Conservation (phyloP, 306 rosid species). For the Sphenostylis stenocarpa region DNA sequence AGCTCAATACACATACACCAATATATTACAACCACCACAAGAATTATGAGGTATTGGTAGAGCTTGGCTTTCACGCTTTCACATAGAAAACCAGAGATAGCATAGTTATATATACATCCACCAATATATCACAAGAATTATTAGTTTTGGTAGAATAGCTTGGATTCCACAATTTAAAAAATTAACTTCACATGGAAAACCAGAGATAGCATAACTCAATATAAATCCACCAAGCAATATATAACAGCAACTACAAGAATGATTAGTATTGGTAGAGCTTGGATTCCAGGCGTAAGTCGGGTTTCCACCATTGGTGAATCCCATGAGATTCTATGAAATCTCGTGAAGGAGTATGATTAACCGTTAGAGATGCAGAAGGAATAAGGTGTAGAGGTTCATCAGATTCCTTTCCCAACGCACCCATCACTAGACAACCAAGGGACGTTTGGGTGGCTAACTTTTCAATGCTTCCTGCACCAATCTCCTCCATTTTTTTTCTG, state of each 20-base stretch:
- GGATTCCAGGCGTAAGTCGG: constrained; percentile 43
- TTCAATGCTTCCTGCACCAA: constrained; percentile 80
- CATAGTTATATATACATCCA: too few relatives aligned
- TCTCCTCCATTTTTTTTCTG: constrained; percentile 77
- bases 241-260: not conserved
- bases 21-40: too few relatives aligned
- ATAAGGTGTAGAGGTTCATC: constrained; percentile 74
- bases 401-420: constrained; percentile 65
- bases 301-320: constrained; percentile 96
- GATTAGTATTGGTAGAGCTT: constrained; percentile 56
- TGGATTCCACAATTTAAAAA: too few relatives aligned
- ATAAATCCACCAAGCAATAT: not conserved
- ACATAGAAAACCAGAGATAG: too few relatives aligned
- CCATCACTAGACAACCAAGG: constrained; percentile 61
- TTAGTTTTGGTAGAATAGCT: too few relatives aligned
- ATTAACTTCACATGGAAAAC: too few relatives aligned
- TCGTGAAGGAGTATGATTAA: constrained; percentile 48
- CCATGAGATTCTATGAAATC: constrained; percentile 84
- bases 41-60: too few relatives aligned
- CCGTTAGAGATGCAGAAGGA: constrained; percentile 73
- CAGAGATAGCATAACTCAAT: not conserved
- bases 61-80: too few relatives aligned
- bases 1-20: too few relatives aligned
- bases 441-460: constrained; percentile 81
- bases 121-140: too few relatives aligned